Conservation (phyloP, 805 yeast genomes). For the Zygoascus tannicola region DNA sequence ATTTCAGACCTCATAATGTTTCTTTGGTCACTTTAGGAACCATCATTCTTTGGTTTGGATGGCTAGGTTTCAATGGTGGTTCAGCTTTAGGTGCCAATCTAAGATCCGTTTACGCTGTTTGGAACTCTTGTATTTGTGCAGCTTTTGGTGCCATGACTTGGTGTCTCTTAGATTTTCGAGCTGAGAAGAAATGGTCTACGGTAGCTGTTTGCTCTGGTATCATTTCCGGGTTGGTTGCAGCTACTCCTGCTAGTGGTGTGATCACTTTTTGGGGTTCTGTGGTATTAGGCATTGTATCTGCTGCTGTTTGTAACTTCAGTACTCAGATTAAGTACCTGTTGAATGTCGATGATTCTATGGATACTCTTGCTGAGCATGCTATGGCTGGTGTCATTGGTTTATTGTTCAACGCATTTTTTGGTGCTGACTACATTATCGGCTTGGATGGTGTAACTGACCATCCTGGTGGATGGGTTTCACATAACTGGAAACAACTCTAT, state of each 20-base stretch:
- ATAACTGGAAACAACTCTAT: slow-evolving; percentile 85
- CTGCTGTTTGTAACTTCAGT: slow-evolving; percentile 78
- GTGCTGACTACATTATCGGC: slow-evolving; percentile 79
- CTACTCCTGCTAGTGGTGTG: slow-evolving; percentile 89
- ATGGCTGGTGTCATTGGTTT: slow-evolving; percentile 89
- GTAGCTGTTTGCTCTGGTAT: slow-evolving; percentile 94
- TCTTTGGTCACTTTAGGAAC: slow-evolving; percentile 88
- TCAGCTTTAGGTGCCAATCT: slow-evolving; percentile 75
- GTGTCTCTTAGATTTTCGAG: slow-evolving; percentile 81
- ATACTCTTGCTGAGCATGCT: slow-evolving; percentile 98
- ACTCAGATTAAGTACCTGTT: slow-evolving; percentile 77
- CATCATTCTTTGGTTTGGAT: slow-evolving; percentile 79
- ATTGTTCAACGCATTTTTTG: slow-evolving; percentile 77
- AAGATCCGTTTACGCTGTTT: slow-evolving; percentile 78
- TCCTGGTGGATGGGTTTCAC: slow-evolving; percentile 86
- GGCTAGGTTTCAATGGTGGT: slow-evolving; percentile 94
- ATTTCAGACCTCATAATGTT: slow-evolving; percentile 91
- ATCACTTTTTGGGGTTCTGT: slow-evolving; percentile 90
- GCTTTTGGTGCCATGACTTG: slow-evolving; percentile 86
- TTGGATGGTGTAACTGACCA: slow-evolving; percentile 81
- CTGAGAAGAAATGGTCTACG: slow-evolving; percentile 86
- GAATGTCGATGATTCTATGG: slow-evolving; percentile 84
- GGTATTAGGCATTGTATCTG: slow-evolving; percentile 71
- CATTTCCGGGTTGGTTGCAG: slow-evolving; percentile 93
- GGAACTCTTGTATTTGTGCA: slow-evolving; percentile 87